A percentile compares a stretch with the other conserved stretches of the same genome.
phyloP scores from a whole-genome alignment of 805 yeast species.

The Priceomyces haplophilus region DNA sequence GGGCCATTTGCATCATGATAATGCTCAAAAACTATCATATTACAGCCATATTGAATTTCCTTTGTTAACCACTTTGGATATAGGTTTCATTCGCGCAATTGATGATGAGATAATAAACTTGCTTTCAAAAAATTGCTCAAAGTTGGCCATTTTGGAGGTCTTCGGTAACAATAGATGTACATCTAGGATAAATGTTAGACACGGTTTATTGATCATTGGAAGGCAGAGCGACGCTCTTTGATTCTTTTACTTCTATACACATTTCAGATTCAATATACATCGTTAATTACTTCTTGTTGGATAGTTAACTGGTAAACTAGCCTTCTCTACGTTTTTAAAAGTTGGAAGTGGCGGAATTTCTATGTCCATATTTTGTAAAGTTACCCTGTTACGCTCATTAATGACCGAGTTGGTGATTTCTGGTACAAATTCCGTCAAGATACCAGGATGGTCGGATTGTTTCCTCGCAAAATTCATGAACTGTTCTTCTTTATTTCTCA shows the following conservation, averaged over 20 bases:
- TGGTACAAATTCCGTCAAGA: constrained; percentile 30
- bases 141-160: constrained; percentile 66
- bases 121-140: constrained; percentile 57
- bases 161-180: constrained; percentile 77
- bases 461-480: constrained; percentile 15
- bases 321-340: constrained; percentile 65
- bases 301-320: constrained; percentile 45
- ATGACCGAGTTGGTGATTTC: constrained; percentile 30
- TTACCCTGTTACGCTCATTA: constrained; percentile 17
- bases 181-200: constrained; percentile 47
- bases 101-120: constrained; percentile 66
- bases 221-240: constrained; percentile 64
- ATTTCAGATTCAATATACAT: too few species aligned
- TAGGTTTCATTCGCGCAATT: constrained; percentile 76
- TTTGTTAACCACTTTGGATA: constrained; percentile 62
- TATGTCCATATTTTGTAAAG: constrained; percentile 17
- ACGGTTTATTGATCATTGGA: constrained; percentile 65
- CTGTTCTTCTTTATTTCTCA: constrained; percentile 18
- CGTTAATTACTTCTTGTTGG: constrained; percentile 11
- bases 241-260: neutral
- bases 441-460: constrained; percentile 36
- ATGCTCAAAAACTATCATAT: constrained; percentile 8
- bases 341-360: constrained; percentile 45
- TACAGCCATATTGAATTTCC: constrained; percentile 40
- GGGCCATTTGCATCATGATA: constrained; percentile 7